Evolutionary conservation across 2,329 filamentous ascomycete species (phyloP), one percentile per base, ranked within the genome.

Genomic region (Zalaria sp.): DNA sequence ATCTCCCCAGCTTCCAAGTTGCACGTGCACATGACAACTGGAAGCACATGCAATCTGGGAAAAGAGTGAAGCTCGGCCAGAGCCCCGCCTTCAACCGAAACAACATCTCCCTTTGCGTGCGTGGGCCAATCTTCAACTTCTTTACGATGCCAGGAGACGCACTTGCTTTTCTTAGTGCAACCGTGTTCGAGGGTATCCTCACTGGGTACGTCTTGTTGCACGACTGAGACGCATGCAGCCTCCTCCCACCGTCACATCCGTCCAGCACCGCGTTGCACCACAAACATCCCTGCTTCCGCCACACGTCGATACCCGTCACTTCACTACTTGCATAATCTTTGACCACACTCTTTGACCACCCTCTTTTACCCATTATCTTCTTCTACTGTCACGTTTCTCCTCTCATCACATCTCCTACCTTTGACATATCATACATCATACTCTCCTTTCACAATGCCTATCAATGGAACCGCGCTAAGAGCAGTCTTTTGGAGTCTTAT

Each of bases 401-500:
- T 43, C 35, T 27, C 9, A 5, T 7, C 37, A 27, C 34, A n/a
- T 25, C 9, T 40, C 11, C 27, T 27, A 18, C 25, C 34, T 29
- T 35, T 9, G 11, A 34, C 8, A 34, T n/a, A 34, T 25, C 18
- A 18, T 18, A 18, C 18, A 18, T 18, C 18, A 18, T 18, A 18
- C 18, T 18, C 18, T 18, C 31, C 11, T 27, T 25, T 25, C 38
- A 44, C 11, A 27, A 45, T 45, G 43, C 43, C 43, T 36, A 32
- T 45, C 27, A 45, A 45, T 36, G 39, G 39, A 3, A 41, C 43
- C 9, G 40, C 40, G 42, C 35, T 45, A 46, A 48, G 43, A 11
- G 42, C 42, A 32, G 32, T 48, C 32, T 43, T 41, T 29, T 43
- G 42, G 31, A 48, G 46, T 43, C 41, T 46, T 39, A 32, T 43